Conservation (phyloP, 371 early-diverging fungal genomes). For the Fennellomyces sp. region DNA sequence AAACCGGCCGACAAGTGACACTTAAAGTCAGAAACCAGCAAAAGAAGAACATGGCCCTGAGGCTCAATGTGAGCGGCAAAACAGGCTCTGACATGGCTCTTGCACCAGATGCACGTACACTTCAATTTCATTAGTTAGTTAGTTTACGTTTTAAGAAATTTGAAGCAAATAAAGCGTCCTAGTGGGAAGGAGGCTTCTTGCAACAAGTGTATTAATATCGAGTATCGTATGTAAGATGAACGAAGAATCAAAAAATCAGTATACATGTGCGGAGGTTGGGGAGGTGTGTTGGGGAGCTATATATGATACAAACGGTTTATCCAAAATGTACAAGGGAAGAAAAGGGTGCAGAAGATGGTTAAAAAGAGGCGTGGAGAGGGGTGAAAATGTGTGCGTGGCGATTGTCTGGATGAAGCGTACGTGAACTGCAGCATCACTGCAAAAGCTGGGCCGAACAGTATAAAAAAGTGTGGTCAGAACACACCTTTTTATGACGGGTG, state of each 20-base stretch:
- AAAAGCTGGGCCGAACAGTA: not conserved
- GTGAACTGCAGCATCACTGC: no score
- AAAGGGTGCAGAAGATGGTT: not conserved
- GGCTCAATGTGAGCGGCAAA: slow-evolving; percentile 16
- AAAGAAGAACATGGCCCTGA: slow-evolving; percentile 25
- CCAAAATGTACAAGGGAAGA: slow-evolving; percentile 1
- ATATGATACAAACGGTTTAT: slow-evolving; percentile 2
- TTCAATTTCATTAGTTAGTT: slow-evolving; percentile 6
- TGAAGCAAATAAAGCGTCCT: not conserved
- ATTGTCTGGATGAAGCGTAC: not conserved
- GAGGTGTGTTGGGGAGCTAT: not conserved
- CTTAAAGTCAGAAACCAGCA: slow-evolving; percentile 22
- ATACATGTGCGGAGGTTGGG: not conserved
- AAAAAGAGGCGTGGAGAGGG: not conserved
- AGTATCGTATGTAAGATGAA: not conserved
- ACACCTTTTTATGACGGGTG: slow-evolving; percentile 1
- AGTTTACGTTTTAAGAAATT: slow-evolving; percentile 8
- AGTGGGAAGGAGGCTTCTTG: no score
- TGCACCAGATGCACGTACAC: slow-evolving; percentile 22
- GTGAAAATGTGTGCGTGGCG: no score
- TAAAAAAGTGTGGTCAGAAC: not conserved
- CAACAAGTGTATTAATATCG: not conserved
- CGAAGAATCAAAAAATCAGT: not conserved
- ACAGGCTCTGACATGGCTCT: slow-evolving; percentile 26
- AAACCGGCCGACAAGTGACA: slow-evolving; percentile 31